Base-by-base conservation (phyloP, 2,329 filamentous ascomycete species). In the Fusarium praegraminearum region DNA sequence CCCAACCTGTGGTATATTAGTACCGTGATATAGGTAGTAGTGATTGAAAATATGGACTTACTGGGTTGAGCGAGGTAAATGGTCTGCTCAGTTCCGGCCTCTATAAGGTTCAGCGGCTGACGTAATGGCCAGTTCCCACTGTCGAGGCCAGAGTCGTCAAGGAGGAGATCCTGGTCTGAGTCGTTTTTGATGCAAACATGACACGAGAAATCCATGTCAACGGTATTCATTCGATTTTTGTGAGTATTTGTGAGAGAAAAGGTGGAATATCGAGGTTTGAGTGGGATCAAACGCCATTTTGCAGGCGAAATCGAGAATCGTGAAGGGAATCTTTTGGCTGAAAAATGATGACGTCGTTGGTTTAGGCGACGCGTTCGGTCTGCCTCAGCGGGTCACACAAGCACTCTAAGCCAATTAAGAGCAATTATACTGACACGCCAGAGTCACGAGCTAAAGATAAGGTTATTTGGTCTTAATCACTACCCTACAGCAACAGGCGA, bases 91-190 rank as follows among this genome's bases (percentile, higher is more conserved):
- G 64, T 62, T 18, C 64, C 51, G 1, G 64, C 62, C 28, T 67
- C 56, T 9, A 67, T 67, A 8, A 67, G 18, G 11, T 67, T 67
- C 18, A 67, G 62, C 32, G 64, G 64, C 46, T 67, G 64, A 52
- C 64, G 64, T 32, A 67, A 52, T 24, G 64, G 62, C 64, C 64
- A 67, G 16, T 56, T 12, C 9, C 64, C 64, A 46, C 56, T 67
- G 1, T 62, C 50, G 1, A 67, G 57, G 7, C 57, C 64, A 5
- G 64, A 67, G 46, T 67, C 57, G 40, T 67, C 62, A 11, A 67
- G 62, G 20, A 67, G 62, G 7, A 67, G 64, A 57, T 67, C 62
- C 38, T 62, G 35, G 28, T 46, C 33, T 16, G 64, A 52, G 20
- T 62, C 50, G 36, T 67, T 67, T 28, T 15, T 67, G 28, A 67